Conservation (phyloP, 768 basidiomycete species). For the Lentinula detonsa region DNA sequence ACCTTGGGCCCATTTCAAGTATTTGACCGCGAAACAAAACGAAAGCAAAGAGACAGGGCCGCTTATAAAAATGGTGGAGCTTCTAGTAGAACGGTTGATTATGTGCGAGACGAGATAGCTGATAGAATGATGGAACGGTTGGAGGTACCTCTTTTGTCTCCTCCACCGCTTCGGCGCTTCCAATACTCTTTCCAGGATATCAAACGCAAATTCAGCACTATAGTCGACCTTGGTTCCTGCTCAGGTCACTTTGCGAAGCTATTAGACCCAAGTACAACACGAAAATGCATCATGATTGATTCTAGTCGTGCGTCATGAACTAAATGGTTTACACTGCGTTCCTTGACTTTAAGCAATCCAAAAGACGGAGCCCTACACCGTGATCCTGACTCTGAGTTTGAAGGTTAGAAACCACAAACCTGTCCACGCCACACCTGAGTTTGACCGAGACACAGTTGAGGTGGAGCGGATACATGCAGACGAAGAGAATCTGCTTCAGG, state of each 20-base stretch:
- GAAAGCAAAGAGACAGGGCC: conserved; percentile 70
- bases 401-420: conserved; percentile 41
- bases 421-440: conserved; percentile 35
- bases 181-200: conserved; percentile 62
- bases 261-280: conserved; percentile 58
- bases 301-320: conserved; percentile 57
- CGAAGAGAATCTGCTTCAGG: conserved; percentile 72
- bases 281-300: conserved; percentile 81
- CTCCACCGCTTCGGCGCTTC: conserved; percentile 3
- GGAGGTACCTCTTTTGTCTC: conserved; percentile 42
- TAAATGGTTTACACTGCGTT: background rate
- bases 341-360: background rate
- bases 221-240: conserved; percentile 88
- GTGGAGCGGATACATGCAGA: conserved; percentile 76
- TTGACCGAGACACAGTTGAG: conserved; percentile 65
- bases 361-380: conserved; percentile 67
- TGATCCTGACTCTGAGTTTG: conserved; percentile 74
- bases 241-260: conserved; percentile 89
- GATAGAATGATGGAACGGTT: conserved; percentile 89
- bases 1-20: conserved; percentile 69
- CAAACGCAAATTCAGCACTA: conserved; percentile 69
- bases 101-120: conserved; percentile 86
- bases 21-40: conserved; percentile 81
- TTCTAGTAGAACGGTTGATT: conserved; percentile 79
- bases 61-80: conserved; percentile 49